These are phyloP conservation scores for Sarcomyxa edulis DNA, from an alignment of 768 basidiomycete species.

Conservation along the genomic window DNA sequence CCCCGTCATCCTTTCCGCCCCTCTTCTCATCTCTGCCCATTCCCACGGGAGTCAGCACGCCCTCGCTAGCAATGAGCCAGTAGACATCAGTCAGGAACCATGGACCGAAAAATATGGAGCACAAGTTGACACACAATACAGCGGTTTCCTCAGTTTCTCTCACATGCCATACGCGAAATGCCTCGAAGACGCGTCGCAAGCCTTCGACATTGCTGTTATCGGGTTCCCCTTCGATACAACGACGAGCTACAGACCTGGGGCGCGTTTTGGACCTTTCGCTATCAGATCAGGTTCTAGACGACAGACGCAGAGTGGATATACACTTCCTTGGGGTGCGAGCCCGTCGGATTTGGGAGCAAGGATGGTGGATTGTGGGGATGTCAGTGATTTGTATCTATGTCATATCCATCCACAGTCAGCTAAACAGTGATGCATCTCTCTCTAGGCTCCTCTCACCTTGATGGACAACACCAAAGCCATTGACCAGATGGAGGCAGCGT, in stretches of 20 bases:
- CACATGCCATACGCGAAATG: conserved; percentile 56
- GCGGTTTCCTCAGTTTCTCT: conserved; percentile 43
- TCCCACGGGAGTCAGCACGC: no score
- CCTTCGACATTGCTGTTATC: conserved; percentile 58
- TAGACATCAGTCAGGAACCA: conserved; percentile 8
- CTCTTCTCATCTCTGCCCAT: no score
- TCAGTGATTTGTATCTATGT: conserved; percentile 18
- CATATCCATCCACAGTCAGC: neutral
- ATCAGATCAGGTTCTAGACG: conserved; percentile 58
- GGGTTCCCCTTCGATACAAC: conserved; percentile 62
- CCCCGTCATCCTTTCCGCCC: no score
- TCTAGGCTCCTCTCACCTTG: conserved; percentile 27
- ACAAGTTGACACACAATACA: conserved; percentile 10
- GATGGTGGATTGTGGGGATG: conserved; percentile 67
- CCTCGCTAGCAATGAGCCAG: no score
- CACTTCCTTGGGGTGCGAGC: conserved; percentile 46
- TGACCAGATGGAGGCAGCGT: conserved; percentile 66
- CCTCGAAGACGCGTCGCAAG: conserved; percentile 36
- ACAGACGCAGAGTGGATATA: conserved; percentile 43
- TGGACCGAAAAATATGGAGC: conserved; percentile 11
- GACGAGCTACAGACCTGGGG: conserved; percentile 39
- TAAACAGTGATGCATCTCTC: no score
- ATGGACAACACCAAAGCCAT: conserved; percentile 62
- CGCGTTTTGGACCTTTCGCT: conserved; percentile 65
- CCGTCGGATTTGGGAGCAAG: conserved; percentile 41